Evolutionary conservation across 2,329 filamentous ascomycete genomes (phyloP).

Genomic region (Setomelanomma holmii): DNA sequence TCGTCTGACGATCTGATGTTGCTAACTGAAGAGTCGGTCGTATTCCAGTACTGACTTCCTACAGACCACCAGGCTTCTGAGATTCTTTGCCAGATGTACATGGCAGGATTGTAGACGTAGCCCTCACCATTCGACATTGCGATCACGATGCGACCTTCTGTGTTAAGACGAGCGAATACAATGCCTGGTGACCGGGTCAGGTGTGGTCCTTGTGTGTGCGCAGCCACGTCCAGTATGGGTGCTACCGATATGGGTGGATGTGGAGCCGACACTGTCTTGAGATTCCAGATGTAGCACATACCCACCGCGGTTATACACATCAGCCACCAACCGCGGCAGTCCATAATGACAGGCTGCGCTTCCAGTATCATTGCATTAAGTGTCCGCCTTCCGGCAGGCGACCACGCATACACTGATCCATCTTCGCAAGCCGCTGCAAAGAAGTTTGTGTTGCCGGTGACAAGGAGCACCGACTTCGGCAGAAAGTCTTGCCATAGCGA

Average conservation of each 20-base stretch:
- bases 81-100: conserved; percentile 94
- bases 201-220: conserved; percentile 78
- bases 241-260: conserved; percentile 90
- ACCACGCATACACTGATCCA: conserved; percentile 88
- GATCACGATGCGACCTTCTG: conserved; percentile 83
- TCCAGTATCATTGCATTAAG: conserved; percentile 87
- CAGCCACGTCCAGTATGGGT: conserved; percentile 86
- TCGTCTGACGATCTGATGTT: conserved; percentile 72
- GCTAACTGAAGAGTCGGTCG: conserved; percentile 86
- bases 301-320: conserved; percentile 89
- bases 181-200: conserved; percentile 82
- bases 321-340: conserved; percentile 87
- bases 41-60: conserved; percentile 98
- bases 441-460: conserved; percentile 87
- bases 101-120: conserved; percentile 82
- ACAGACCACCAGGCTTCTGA: conserved; percentile 99
- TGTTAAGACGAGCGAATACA: conserved; percentile 90
- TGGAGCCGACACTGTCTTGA: conserved; percentile 80
- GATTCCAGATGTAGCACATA: conserved; percentile 91
- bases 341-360: conserved; percentile 91
- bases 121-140: conserved; percentile 94
- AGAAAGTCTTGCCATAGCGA: conserved; percentile 94
- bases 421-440: conserved; percentile 96
- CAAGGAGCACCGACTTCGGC: conserved; percentile 83
- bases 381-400: conserved; percentile 84